Conservation (phyloP, 306 rosid genomes). For the Malus fusca region DNA sequence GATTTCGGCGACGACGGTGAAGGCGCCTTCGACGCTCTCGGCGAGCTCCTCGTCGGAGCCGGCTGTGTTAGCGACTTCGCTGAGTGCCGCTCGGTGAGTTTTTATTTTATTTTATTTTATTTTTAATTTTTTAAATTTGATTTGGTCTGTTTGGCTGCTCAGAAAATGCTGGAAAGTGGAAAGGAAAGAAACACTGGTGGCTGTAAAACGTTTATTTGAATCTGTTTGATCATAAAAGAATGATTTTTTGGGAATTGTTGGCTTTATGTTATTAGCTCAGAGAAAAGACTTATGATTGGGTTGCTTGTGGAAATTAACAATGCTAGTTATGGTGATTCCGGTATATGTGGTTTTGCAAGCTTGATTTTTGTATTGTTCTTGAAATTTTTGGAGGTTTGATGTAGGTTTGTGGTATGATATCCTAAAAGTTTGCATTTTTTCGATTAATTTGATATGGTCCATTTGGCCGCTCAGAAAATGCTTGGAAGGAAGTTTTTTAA, state of each 20-base stretch:
- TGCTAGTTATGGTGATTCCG: neutral
- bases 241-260: neutral
- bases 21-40: constrained; percentile 79
- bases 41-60: constrained; percentile 86
- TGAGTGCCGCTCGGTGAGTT: constrained; percentile 80
- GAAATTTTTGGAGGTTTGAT: neutral
- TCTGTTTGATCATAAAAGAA: neutral
- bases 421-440: neutral
- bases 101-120: neutral
- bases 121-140: neutral
- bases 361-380: neutral
- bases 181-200: neutral
- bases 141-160: constrained; percentile 1
- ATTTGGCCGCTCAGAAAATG: neutral
- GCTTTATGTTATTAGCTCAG: neutral
- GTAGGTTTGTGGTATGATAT: neutral
- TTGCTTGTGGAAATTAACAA: neutral
- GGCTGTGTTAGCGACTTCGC: constrained; percentile 63
- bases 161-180: neutral
- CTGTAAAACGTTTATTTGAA: neutral
- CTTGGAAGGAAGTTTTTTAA: neutral
- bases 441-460: neutral
- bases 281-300: neutral
- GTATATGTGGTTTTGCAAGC: neutral
- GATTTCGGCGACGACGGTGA: constrained; percentile 88